Evolutionary conservation across 345 rosid species (phyloP).

Genomic region (Syzygium grande): DNA sequence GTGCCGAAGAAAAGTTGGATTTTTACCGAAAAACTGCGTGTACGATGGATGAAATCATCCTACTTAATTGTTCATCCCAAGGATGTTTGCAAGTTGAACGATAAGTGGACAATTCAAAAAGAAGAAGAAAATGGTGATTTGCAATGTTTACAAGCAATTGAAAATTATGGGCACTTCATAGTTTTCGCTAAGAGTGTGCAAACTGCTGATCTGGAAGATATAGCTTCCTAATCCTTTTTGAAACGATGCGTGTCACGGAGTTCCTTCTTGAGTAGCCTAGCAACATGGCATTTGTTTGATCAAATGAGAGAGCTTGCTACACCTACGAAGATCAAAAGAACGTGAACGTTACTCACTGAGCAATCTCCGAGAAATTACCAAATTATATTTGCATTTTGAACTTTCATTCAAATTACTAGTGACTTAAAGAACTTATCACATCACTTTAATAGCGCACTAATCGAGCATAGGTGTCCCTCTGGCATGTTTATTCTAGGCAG

Average conservation of each 20-base stretch:
- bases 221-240: background rate
- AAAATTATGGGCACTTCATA: background rate
- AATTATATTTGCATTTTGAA: background rate
- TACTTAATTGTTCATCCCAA: background rate
- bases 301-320: background rate
- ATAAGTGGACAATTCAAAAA: background rate
- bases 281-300: background rate
- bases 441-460: background rate
- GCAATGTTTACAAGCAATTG: background rate
- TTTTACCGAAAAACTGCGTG: background rate
- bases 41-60: background rate
- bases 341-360: background rate
- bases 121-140: background rate
- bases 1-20: background rate
- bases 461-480: background rate
- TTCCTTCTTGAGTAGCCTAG: background rate
- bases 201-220: background rate
- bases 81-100: background rate
- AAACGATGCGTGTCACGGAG: too few species aligned
- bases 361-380: background rate
- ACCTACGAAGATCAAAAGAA: background rate
- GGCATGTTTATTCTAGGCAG: constrained; percentile 38
- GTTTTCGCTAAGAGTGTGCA: background rate
- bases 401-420: background rate
- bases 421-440: background rate